Evolutionary conservation across 257 asterid species (phyloP).

Genomic region (Linaria vulgaris): DNA sequence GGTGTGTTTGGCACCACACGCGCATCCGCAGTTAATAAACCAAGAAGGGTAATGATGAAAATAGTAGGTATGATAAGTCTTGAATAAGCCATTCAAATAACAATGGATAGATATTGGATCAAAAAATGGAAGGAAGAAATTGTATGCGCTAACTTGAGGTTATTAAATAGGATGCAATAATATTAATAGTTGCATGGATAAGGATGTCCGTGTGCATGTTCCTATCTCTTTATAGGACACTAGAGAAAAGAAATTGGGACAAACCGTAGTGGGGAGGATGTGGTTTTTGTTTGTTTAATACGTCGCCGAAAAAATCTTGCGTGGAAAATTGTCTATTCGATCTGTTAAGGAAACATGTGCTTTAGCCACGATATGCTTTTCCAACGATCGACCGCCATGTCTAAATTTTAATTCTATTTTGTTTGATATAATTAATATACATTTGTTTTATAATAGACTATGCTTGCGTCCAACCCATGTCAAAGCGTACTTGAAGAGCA

Average conservation of each 20-base stretch:
- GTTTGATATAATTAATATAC: too few relatives aligned
- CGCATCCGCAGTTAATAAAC: conserved; percentile 25
- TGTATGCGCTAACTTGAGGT: background rate
- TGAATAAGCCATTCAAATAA: conserved; percentile 26
- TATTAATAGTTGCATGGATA: conserved; percentile 28
- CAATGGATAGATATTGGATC: background rate
- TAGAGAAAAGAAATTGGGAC: conserved; percentile 1
- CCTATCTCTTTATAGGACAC: conserved; percentile 31
- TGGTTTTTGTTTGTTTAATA: conserved; percentile 31
- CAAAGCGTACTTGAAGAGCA: too few relatives aligned
- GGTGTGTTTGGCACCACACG: conserved; percentile 23
- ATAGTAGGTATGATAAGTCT: conserved; percentile 1
- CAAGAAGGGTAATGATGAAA: background rate
- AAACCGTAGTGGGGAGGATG: conserved; percentile 38
- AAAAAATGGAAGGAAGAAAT: background rate
- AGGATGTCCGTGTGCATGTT: conserved; percentile 2
- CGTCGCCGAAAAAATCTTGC: conserved; percentile 28
- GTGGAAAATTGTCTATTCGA: conserved; percentile 13
- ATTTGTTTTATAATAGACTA: too few relatives aligned
- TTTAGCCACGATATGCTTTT: too few relatives aligned
- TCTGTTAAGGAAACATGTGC: too few relatives aligned
- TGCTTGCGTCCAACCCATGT: too few relatives aligned
- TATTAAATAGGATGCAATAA: too few relatives aligned
- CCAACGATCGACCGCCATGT: too few relatives aligned
- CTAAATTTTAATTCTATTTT: too few relatives aligned